Base-by-base conservation (phyloP, 164 flowering plant species). In the Pachysandra terminalis region DNA sequence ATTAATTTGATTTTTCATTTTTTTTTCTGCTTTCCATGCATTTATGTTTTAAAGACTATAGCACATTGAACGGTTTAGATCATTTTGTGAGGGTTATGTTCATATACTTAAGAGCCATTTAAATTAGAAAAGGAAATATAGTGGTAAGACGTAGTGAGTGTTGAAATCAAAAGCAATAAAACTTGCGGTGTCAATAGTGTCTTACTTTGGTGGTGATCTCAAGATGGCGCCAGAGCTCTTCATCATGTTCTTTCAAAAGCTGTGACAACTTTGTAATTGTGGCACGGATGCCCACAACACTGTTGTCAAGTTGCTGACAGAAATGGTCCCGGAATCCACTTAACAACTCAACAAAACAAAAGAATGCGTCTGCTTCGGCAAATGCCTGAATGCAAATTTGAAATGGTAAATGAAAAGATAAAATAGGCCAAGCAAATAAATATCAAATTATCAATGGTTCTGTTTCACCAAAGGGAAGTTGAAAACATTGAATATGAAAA, bases 151-250 rank as follows among this genome's bases (percentile, higher is more conserved):
- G 13, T 54, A 0, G 23, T 48, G n/a, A 26, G 15, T 28, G 8
- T 8, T 26, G 24, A 66, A 41, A 57, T 15, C 40, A 23, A 56
- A 19, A 21, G 5, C 19, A 23, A 12, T 14, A 15, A 0, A 22
- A 16, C 26, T 10, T n/a, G 32, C 49, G 23, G 54, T 21, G 57
- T 23, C 15, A 57, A 51, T 26, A 12, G 56, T 62, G 28, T 70
- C 90, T 83, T 81, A 89, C 99, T 75, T 93, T 93, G 32, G 98
- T 89, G 65, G 99, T 91, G 80, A 96, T 70, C 83, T 96, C 99
- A 71, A 96, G 89, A 80, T 96, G 99, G 57, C 98, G 97, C 99
- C 99, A 96, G 53, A 96, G 93, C 78, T 96, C 99, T 73, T 93
- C 98, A 80, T 96, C 99, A 70, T 93, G 98, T 70, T 96, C 95